Conservation (phyloP, 495 filamentous ascomycete species). For the Cercophora samala region DNA sequence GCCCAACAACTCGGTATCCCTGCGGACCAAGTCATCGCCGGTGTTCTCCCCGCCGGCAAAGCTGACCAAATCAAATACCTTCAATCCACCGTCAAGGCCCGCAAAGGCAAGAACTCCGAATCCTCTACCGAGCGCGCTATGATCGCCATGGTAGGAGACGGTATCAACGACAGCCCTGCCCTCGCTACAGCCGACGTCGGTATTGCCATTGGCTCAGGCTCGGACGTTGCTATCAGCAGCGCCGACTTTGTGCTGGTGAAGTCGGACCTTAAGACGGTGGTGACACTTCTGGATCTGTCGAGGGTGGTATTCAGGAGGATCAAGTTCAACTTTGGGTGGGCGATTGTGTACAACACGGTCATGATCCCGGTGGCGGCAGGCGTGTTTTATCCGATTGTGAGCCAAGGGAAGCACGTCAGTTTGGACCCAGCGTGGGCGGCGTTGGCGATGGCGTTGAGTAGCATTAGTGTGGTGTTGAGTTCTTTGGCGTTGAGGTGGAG, state of each 20-base stretch:
- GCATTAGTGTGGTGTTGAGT: conserved; percentile 74
- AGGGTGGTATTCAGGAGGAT: conserved; percentile 71
- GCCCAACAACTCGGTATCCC: conserved; percentile 74
- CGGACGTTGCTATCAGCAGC: conserved; percentile 78
- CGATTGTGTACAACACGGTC: conserved; percentile 76
- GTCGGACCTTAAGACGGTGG: conserved; percentile 63
- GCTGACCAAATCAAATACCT: conserved; percentile 78
- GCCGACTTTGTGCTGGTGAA: conserved; percentile 84
- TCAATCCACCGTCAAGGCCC: conserved; percentile 56
- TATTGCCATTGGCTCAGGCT: conserved; percentile 78
- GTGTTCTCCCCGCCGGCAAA: conserved; percentile 82
- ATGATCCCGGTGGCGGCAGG: conserved; percentile 84
- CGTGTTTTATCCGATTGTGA: conserved; percentile 66
- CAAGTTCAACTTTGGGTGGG: conserved; percentile 86
- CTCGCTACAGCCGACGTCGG: conserved; percentile 76
- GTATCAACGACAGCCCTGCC: conserved; percentile 85
- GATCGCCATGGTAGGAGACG: conserved; percentile 68
- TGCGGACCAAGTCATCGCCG: conserved; percentile 72
- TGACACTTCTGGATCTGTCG: conserved; percentile 70
- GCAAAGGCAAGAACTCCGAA: conserved; percentile 23
- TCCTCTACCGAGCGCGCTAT: conserved; percentile 37
- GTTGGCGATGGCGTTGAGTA: conserved; percentile 82
- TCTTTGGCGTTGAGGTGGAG: conserved; percentile 61
- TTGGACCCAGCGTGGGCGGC: conserved; percentile 82
- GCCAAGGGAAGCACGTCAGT: conserved; percentile 50